Percentiles rank a stretch among this genome's conserved stretches.
These are phyloP conservation scores for Coemansia sp. DNA, from an alignment of 192 early-diverging fungal species.

Conservation along the genomic window DNA sequence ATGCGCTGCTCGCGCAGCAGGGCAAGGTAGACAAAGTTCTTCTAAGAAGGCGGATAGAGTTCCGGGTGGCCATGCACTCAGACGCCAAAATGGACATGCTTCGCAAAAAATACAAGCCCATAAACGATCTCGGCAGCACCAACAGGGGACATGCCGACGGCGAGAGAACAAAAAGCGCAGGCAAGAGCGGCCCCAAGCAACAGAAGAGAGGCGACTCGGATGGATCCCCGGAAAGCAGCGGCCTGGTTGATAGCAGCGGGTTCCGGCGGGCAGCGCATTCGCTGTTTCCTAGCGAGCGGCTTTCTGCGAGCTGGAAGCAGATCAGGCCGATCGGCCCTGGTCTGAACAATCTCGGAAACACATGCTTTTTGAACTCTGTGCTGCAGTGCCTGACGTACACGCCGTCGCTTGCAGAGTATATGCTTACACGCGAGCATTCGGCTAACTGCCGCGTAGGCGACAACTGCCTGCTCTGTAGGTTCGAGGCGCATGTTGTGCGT, in stretches of 20 bases:
- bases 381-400: constrained; percentile 78
- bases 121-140: constrained; percentile 44
- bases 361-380: constrained; percentile 78
- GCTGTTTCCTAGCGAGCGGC: constrained; percentile 59
- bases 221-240: background rate
- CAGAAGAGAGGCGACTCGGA: background rate
- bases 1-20: constrained; percentile 46
- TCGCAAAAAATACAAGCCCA: constrained; percentile 62
- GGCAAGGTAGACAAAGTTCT: constrained; percentile 47
- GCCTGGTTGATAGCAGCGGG: constrained; percentile 59
- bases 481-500: constrained; percentile 64
- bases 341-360: constrained; percentile 69
- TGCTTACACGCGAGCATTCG: constrained; percentile 61
- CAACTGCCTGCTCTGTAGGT: constrained; percentile 72
- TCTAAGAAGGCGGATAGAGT: constrained; percentile 60
- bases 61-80: constrained; percentile 56
- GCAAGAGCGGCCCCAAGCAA: background rate
- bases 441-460: constrained; percentile 57
- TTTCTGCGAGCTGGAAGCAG: constrained; percentile 56
- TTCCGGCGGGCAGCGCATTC: constrained; percentile 58
- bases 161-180: background rate
- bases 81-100: constrained; percentile 63
- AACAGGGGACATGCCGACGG: background rate
- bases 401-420: constrained; percentile 65
- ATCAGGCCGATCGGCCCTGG: constrained; percentile 64